A percentile compares a stretch with the other conserved stretches of the same genome.
Evolutionary conservation across 768 basidiomycete genomes (phyloP).

Genomic region (Mycena pura): DNA sequence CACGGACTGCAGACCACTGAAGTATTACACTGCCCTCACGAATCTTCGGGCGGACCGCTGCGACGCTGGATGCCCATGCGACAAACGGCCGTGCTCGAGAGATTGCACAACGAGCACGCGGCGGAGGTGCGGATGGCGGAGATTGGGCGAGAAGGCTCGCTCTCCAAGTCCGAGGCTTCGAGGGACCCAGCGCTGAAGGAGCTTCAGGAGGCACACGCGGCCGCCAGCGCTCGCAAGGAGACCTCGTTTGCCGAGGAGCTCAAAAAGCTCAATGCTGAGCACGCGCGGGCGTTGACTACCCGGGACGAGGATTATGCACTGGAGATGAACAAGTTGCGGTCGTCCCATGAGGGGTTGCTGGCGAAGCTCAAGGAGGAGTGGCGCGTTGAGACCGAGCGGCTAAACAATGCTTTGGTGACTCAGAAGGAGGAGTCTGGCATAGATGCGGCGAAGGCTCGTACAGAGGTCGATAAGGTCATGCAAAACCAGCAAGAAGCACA

Average conservation of each 20-base stretch:
- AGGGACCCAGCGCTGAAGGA: slow-evolving; percentile 65
- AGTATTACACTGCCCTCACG: slow-evolving; percentile 82
- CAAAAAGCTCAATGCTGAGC: slow-evolving; percentile 71
- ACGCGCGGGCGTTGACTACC: slow-evolving; percentile 55
- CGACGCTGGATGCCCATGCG: slow-evolving; percentile 65
- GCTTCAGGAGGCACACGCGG: slow-evolving; percentile 76
- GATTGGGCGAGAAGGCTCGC: slow-evolving; percentile 73
- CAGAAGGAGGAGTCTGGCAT: slow-evolving; percentile 52
- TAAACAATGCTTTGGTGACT: slow-evolving; percentile 49
- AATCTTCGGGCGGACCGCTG: slow-evolving; percentile 76
- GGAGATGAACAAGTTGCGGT: slow-evolving; percentile 64
- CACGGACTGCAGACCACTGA: slow-evolving; percentile 70
- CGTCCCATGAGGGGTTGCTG: slow-evolving; percentile 62
- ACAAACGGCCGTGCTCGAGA: slow-evolving; percentile 71
- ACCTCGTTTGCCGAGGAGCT: slow-evolving; percentile 67
- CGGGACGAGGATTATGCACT: slow-evolving; percentile 68
- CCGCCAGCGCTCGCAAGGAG: slow-evolving; percentile 72
- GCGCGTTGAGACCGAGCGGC: slow-evolving; percentile 55
- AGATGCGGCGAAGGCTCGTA: slow-evolving; percentile 44
- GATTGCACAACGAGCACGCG: slow-evolving; percentile 79
- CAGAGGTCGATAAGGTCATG: slow-evolving; percentile 57
- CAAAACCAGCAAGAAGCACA: slow-evolving; percentile 62
- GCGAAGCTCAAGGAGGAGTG: slow-evolving; percentile 62
- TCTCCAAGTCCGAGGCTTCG: slow-evolving; percentile 77
- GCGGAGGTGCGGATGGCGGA: slow-evolving; percentile 76